These are phyloP conservation scores for Syzygium aqueum DNA, from an alignment of 345 rosid genomes.

Conservation along the genomic window DNA sequence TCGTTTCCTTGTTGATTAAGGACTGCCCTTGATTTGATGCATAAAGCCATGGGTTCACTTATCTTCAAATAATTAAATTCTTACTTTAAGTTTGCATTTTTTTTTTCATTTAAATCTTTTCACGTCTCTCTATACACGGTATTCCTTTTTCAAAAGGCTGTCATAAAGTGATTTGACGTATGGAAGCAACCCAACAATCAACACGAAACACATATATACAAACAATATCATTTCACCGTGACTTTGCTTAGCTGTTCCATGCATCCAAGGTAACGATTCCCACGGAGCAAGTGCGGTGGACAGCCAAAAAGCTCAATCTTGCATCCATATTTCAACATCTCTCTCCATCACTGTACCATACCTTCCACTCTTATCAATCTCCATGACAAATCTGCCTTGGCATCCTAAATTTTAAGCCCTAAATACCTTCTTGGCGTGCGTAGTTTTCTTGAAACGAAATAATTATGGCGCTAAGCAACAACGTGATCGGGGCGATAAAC, in stretches of 20 bases:
- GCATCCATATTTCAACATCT: slow-evolving; percentile 3
- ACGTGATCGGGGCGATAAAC: slow-evolving; percentile 80
- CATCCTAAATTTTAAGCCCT: not conserved
- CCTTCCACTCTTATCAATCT: not conserved
- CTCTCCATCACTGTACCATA: not conserved
- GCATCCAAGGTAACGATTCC: not conserved
- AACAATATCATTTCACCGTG: not conserved
- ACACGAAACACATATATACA: not conserved
- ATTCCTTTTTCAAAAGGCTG: slow-evolving; percentile 23
- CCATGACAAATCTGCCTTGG: not conserved
- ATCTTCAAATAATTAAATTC: not conserved
- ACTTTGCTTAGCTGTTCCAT: not conserved
- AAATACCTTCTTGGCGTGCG: not conserved
- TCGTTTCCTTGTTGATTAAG: not conserved
- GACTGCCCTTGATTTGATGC: not conserved
- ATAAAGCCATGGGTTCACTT: not conserved
- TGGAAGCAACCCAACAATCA: not conserved
- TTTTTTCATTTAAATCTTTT: not conserved
- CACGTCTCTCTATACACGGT: slow-evolving; percentile 6
- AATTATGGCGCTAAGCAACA: slow-evolving; percentile 70
- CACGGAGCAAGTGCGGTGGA: not conserved
- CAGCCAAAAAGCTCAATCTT: slow-evolving; percentile 4
- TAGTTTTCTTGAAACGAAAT: not conserved
- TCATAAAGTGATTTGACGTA: not conserved
- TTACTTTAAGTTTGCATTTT: not conserved